Evolutionary conservation across 306 rosid species (phyloP).

Genomic region (Begonia masoniana): DNA sequence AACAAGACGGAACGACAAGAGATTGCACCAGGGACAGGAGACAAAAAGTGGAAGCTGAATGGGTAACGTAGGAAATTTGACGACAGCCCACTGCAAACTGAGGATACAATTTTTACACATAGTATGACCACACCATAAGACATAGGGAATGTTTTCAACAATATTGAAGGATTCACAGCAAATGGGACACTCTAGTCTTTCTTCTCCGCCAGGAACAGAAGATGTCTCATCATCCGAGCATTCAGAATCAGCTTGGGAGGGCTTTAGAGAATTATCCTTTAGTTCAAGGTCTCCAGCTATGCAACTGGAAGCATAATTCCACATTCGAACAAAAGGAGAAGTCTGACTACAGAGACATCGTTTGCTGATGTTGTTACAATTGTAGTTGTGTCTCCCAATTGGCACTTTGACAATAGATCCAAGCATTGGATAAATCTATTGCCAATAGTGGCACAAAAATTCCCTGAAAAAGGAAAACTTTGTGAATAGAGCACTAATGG

Average conservation of each 20-base stretch:
- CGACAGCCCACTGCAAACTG: conserved; percentile 84
- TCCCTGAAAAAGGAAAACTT: not conserved
- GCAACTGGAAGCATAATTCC: conserved; percentile 69
- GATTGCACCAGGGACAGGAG: conserved; percentile 92
- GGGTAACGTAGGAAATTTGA: conserved; percentile 75
- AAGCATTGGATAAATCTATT: not conserved
- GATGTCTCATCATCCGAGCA: conserved; percentile 81
- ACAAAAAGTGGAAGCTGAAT: conserved; percentile 88
- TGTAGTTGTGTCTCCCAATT: conserved; percentile 4
- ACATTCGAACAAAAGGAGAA: conserved; percentile 32
- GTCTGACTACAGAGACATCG: conserved; percentile 25
- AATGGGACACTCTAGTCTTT: conserved; percentile 80
- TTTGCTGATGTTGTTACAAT: conserved; percentile 2
- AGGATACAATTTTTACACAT: conserved; percentile 87
- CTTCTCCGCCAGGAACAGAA: conserved; percentile 54
- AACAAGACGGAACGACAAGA: conserved; percentile 68
- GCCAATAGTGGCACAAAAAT: not conserved
- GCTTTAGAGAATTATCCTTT: conserved; percentile 38
- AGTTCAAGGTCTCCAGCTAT: conserved; percentile 50
- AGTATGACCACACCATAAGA: conserved; percentile 93
- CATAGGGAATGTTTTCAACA: conserved; percentile 86
- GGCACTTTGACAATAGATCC: not conserved
- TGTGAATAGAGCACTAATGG: not conserved
- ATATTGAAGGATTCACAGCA: conserved; percentile 91
- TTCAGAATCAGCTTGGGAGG: conserved; percentile 38